Conservation (phyloP, 2,329 filamentous ascomycete species). For the Paecilomyces niveus region DNA sequence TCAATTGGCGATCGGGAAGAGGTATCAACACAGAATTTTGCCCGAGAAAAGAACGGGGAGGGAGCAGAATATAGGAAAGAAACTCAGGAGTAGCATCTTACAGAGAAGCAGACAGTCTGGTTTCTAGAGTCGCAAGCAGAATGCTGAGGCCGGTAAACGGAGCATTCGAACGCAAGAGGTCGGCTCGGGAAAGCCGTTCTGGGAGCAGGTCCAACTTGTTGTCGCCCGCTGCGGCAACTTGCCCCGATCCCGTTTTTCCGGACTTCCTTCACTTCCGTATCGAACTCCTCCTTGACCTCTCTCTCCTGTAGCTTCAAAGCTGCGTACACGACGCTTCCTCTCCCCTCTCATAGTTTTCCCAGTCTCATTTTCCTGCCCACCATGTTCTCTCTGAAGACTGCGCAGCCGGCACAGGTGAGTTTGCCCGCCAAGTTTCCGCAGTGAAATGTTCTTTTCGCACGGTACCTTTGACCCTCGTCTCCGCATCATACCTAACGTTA, state of each 20-base stretch:
- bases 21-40: not conserved
- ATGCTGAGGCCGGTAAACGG: constrained; percentile 2
- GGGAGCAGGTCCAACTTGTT: not conserved
- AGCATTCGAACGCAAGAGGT: not conserved
- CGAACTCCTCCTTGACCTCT: constrained; percentile 3
- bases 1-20: constrained; percentile 3
- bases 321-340: constrained; percentile 5
- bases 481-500: constrained; percentile 35
- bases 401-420: constrained; percentile 36
- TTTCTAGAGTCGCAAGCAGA: not conserved
- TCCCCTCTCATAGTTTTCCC: constrained; percentile 2
- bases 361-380: constrained; percentile 10
- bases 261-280: constrained; percentile 8
- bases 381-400: constrained; percentile 36
- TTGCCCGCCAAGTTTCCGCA: not conserved
- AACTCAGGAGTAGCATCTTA: not conserved
- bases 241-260: constrained; percentile 20
- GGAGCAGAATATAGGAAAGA: not conserved
- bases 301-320: constrained; percentile 5
- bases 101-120: too few relatives aligned
- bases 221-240: not conserved
- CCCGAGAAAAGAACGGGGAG: not conserved
- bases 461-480: constrained; percentile 38
- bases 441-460: not conserved
- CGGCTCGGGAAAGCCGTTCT: constrained; percentile 10